Conservation (phyloP, 768 basidiomycete species). For the Lactarius psammicola region DNA sequence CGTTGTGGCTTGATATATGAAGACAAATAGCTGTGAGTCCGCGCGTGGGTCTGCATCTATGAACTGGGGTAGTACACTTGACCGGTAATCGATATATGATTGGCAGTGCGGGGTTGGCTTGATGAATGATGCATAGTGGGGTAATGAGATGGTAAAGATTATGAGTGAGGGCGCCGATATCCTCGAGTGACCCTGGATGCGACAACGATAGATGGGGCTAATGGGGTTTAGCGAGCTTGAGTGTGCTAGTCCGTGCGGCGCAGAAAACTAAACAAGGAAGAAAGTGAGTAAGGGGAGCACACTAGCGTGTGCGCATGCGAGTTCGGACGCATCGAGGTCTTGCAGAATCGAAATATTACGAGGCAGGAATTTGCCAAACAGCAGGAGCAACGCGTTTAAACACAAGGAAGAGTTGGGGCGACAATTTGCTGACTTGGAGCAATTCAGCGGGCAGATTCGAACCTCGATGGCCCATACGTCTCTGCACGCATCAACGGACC, state of each 20-base stretch:
- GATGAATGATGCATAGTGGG: slow-evolving; percentile 10
- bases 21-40: slow-evolving; percentile 21
- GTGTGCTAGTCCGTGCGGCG: background rate
- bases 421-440: slow-evolving; percentile 25
- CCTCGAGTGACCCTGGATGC: background rate
- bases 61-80: slow-evolving; percentile 20
- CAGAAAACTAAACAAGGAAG: background rate
- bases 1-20: slow-evolving; percentile 11
- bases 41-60: slow-evolving; percentile 17
- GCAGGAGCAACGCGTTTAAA: background rate
- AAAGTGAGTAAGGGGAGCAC: background rate
- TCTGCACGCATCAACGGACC: slow-evolving; percentile 58
- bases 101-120: slow-evolving; percentile 7
- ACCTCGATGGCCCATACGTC: slow-evolving; percentile 63
- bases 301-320: background rate
- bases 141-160: background rate
- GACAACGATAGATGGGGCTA: background rate
- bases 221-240: background rate
- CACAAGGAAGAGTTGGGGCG: background rate
- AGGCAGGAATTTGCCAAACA: background rate
- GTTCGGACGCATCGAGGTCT: background rate
- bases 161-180: slow-evolving; percentile 3
- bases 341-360: background rate
- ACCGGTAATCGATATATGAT: slow-evolving; percentile 18
- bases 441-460: slow-evolving; percentile 38